Base-by-base conservation (phyloP, 2,329 filamentous ascomycete species). In the Penicillium italicum region DNA sequence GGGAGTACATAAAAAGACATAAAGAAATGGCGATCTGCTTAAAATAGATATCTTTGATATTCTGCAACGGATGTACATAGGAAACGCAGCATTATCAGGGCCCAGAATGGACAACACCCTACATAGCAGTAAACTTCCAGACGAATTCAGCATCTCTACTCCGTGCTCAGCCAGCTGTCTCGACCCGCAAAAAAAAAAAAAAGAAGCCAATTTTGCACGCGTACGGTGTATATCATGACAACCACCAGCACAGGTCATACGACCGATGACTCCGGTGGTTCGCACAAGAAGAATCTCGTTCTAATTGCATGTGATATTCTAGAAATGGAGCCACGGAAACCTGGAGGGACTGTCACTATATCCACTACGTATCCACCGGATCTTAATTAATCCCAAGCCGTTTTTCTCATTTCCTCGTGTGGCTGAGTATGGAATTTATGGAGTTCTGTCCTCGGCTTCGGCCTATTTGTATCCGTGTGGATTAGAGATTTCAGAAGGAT, bases 331-430 rank as follows among this genome's bases (percentile, higher is more conserved):
- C 46, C 41, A 41, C 53, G 22, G 47, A 55, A 59, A 61, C 43
- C 56, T 57, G 53, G 57, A 64, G 61, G 53, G 55, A 61, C 57
- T 58, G 50, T 56, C 34, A 38, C 58, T 56, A 22, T 55, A 22
- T 62, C 62, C 62, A 64, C 56, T 22, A 2, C 9, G 46, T 44
- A 49, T 42, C 62, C 61, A 61, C 61, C 24, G 11, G 60, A 65
- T 64, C 62, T 60, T 55, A 62, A 59, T 58, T 55, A 54, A 49
- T 31, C 20, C 20, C 43, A 55, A 44, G 37, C 50, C 47, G 38
- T 55, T 60, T 54, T 53, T 40, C 37, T 48, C 18, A 42, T 54
- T 38, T 54, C 44, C 50, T 57, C 56, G 51, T 38, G 53, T 59
- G 52, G 56, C 52, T 59, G 40, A 50, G 20, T 24, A 43, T 50